A percentile compares a stretch with the other conserved stretches of the same genome.
Evolutionary conservation across 2,329 filamentous ascomycete genomes (phyloP).

Genomic region (Cladophialophora carrionii): DNA sequence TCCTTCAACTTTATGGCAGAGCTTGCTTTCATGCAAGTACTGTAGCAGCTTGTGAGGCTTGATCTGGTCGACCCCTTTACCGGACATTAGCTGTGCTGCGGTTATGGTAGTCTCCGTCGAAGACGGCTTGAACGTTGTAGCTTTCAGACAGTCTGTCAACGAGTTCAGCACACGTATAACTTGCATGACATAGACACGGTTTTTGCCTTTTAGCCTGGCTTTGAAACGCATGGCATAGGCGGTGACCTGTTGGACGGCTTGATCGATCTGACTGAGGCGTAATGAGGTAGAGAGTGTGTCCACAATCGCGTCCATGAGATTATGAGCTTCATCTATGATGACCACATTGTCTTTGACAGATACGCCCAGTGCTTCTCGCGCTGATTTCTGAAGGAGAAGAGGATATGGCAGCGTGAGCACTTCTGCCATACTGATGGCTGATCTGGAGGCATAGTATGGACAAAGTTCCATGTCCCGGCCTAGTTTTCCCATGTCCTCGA

Average conservation of each 20-base stretch:
- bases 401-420: constrained; percentile 92
- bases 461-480: constrained; percentile 81
- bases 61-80: constrained; percentile 91
- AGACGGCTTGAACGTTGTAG: constrained; percentile 48
- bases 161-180: constrained; percentile 82
- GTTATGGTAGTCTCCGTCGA: constrained; percentile 69
- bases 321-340: constrained; percentile 97
- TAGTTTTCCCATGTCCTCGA: constrained; percentile 81
- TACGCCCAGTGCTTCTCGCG: constrained; percentile 83
- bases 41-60: constrained; percentile 86
- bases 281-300: constrained; percentile 82
- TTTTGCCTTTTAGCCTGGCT: constrained; percentile 84
- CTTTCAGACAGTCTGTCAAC: constrained; percentile 69
- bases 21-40: constrained; percentile 88
- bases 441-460: constrained; percentile 93
- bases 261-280: constrained; percentile 70
- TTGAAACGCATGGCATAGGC: constrained; percentile 86
- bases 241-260: constrained; percentile 73
- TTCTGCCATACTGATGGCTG: constrained; percentile 79
- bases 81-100: constrained; percentile 71
- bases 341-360: constrained; percentile 85
- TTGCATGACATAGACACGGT: constrained; percentile 87
- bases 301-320: constrained; percentile 92
- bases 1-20: constrained; percentile 92
- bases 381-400: constrained; percentile 80